Evolutionary conservation across 2,329 filamentous ascomycete genomes (phyloP), one percentile per base, ranked within the genome.

Genomic region (Penicillium thymicola): DNA sequence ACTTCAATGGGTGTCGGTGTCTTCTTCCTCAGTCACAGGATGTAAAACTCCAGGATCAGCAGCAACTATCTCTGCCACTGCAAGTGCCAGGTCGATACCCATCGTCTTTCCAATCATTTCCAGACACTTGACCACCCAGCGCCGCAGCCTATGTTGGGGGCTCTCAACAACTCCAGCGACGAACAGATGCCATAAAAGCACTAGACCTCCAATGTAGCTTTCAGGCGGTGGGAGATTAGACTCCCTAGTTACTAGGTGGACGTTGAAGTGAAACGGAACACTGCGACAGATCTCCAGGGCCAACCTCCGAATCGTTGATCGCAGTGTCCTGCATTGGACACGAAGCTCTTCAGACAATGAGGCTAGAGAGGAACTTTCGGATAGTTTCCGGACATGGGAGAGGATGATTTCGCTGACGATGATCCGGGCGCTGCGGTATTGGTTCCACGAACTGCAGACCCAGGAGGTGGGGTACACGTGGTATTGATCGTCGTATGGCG

Each of bases 351-450:
- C 62, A 3, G 72, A 67, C 7, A 67, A 51, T 2, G 59, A 58
- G 32, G 54, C 53, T 5, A 58, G 51, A 5, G 66, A 59, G 16
- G 65, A 64, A 6, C 57, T 59, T 27, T 61, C 50, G 5, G 66
- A 66, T 7, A 74, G 58, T 49, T 65, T 59, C 11, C 63, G 57
- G 27, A 74, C 63, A 14, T 64, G 69, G 16, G 59, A 64, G 2
- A 72, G 67, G 13, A 86, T 77, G 41, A 77, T 74, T 58, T 84
- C 78, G 64, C 78, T 80, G 16, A 79, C 66, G 10, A 85, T 69
- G 25, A 85, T 79, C n/a, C 82, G 79, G 7, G 78, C 77, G 76
- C 82, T 85, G 25, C 85, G 82, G 62, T 82, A 85, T 61, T 86
- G 80, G 57, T 82, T 83, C 82, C 82, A 86, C 40, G 82, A 76